phyloP scores from a whole-genome alignment of 148 eudicot species.

The Amaranthus palmeri region DNA sequence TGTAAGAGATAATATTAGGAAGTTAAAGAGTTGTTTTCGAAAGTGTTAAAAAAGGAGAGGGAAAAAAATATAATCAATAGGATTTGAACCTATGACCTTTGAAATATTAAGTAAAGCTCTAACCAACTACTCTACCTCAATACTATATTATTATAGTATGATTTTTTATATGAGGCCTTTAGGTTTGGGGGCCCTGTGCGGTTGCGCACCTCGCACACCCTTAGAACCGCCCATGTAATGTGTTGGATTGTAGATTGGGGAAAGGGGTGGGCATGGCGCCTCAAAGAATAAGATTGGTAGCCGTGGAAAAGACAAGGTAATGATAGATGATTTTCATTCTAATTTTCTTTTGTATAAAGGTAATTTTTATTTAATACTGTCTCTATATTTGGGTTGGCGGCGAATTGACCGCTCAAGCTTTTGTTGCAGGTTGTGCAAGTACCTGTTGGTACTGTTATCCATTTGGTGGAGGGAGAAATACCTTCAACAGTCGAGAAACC shows the following conservation, averaged over 20 bases:
- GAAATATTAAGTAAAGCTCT: too few species aligned
- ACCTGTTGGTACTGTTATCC: slow-evolving; percentile 92
- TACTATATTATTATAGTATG: too few species aligned
- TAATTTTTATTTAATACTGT: background rate
- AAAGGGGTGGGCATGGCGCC: slow-evolving; percentile 76
- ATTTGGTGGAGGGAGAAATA: slow-evolving; percentile 77
- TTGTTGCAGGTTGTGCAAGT: slow-evolving; percentile 64
- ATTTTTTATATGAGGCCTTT: too few species aligned
- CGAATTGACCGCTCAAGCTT: slow-evolving; percentile 22
- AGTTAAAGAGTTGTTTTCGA: too few species aligned
- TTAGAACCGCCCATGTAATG: too few species aligned
- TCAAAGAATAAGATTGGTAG: slow-evolving; percentile 87
- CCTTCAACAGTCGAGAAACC: slow-evolving; percentile 52
- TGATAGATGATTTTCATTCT: background rate
- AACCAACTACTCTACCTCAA: too few species aligned
- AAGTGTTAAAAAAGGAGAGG: too few species aligned
- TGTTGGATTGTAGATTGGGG: slow-evolving; percentile 58
- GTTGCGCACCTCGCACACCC: too few species aligned
- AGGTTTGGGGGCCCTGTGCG: too few species aligned
- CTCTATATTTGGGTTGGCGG: background rate
- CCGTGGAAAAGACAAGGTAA: slow-evolving; percentile 87
- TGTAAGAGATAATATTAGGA: too few species aligned
- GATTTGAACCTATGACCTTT: too few species aligned
- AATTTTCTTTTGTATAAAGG: background rate
- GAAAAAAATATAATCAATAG: too few species aligned